Evolutionary conservation across 129 eudicot species (phyloP).

Genomic region (Pittosporum tobira): DNA sequence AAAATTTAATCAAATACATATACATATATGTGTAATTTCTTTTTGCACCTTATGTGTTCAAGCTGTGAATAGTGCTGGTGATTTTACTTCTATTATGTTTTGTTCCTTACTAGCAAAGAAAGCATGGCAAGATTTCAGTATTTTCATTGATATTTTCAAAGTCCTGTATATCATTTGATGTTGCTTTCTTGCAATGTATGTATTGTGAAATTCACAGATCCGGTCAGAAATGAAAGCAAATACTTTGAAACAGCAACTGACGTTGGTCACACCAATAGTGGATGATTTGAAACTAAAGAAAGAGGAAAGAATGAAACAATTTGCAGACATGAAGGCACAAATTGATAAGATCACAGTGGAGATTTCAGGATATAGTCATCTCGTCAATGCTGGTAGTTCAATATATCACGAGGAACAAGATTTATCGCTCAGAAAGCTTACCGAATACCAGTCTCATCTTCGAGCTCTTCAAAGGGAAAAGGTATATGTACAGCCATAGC

Average conservation of each 20-base stretch:
- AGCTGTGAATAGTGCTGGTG: too few species aligned
- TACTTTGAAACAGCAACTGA: conserved; percentile 70
- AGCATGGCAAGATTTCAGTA: not conserved
- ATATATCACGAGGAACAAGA: conserved; percentile 57
- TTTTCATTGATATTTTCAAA: not conserved
- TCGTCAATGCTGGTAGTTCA: conserved; percentile 24
- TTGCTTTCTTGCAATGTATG: not conserved
- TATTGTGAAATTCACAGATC: conserved; percentile 29
- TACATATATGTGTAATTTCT: too few species aligned
- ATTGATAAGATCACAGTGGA: conserved; percentile 59
- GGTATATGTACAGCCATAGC: conserved; percentile 27
- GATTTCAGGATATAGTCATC: conserved; percentile 55
- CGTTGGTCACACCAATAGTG: conserved; percentile 53
- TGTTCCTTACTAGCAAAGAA: not conserved
- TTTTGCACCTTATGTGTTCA: too few species aligned
- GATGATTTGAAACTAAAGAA: conserved; percentile 61
- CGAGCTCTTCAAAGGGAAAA: conserved; percentile 72
- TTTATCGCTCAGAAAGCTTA: conserved; percentile 68
- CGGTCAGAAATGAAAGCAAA: conserved; percentile 44
- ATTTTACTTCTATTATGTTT: too few species aligned
- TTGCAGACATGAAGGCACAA: conserved; percentile 60
- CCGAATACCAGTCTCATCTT: conserved; percentile 58
- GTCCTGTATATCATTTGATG: not conserved
- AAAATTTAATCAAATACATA: too few species aligned
- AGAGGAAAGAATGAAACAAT: conserved; percentile 65